Percentiles rank a stretch among this genome's conserved stretches.
phyloP scores from a whole-genome alignment of 208 protist species.

The Leishmania guyanensis region DNA sequence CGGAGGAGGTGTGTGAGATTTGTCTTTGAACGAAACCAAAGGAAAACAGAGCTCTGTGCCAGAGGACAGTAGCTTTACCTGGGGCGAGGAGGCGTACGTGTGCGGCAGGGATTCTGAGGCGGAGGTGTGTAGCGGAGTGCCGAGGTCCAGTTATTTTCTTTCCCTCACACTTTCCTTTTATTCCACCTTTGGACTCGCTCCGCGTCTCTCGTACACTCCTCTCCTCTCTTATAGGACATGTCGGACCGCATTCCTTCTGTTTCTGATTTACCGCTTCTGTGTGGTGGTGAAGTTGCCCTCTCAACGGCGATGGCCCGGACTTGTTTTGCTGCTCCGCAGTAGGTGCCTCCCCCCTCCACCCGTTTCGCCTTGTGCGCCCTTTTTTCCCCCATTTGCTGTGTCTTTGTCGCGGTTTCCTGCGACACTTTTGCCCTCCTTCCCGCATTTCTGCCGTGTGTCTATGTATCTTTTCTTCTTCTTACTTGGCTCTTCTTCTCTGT shows the following conservation, averaged over 20 bases:
- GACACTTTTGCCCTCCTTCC: neutral
- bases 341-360: neutral
- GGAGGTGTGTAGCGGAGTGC: neutral
- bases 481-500: neutral
- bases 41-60: neutral
- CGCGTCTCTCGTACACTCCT: conserved; percentile 7
- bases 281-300: neutral
- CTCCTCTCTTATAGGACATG: conserved; percentile 10
- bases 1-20: neutral
- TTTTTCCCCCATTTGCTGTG: neutral
- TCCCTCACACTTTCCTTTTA: neutral
- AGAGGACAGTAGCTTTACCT: neutral
- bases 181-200: neutral
- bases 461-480: neutral
- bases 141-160: neutral
- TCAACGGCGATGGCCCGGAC: conserved; percentile 10
- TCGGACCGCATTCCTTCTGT: no score
- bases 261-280: neutral
- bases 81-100: neutral
- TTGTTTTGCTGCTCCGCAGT: conserved; percentile 4
- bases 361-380: neutral
- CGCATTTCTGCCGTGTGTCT: neutral
- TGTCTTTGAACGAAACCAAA: neutral
- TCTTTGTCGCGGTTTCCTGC: neutral
- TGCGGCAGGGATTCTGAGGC: neutral